Base-by-base conservation (phyloP, 2,329 filamentous ascomycete genomes). In the Talaromyces atroroseus region DNA sequence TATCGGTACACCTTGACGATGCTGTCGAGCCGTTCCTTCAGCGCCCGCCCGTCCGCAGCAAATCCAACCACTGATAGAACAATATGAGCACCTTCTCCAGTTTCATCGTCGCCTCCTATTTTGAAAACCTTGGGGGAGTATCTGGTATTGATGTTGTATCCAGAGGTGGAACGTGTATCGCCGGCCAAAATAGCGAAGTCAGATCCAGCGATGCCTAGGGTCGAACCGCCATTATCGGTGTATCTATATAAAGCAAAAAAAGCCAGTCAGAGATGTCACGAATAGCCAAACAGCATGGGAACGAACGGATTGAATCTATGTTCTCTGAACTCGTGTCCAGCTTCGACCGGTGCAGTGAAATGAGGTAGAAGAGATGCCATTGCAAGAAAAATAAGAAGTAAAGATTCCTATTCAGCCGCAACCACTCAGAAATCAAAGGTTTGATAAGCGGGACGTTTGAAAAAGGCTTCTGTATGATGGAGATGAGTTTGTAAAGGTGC, bases 1-100 rank as follows among this genome's bases (percentile, higher is more conserved):
- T 96, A 96, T 68, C 89, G 89, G 84, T 97, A 97, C 87, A 97
- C 95, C 81, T 96, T 97, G 80, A 95, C 94, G 69, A 96, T 85
- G 61, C 90, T 87, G 72, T 97, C 92, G 62, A 97, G 84, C 62
- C 90, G 89, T 77, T 97, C 92, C 76, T 94, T 92, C 65, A 99
- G 81, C 36, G 94, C 92, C 67, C 92, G 86, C 59, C 94, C 94
- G 73, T 99, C 94, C 61, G 94, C 94, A 14, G 92, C 90, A 71
- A 96, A 99, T 48, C 94, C 94, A 45, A 96, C 92, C 0, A 99
- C 92, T 1, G 92, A 95, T 49, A 99, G 82, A 16, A 97, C 84
- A 67, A 99, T 89, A 54, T 85, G 89, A 52, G 90, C 89, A 65
- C 92, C 90, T 59, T 88, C 84, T 72, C 95, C 90, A 56, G 90